Evolutionary conservation across 2,329 filamentous ascomycete genomes (phyloP).

Genomic region (Aspergillus viridinutans): DNA sequence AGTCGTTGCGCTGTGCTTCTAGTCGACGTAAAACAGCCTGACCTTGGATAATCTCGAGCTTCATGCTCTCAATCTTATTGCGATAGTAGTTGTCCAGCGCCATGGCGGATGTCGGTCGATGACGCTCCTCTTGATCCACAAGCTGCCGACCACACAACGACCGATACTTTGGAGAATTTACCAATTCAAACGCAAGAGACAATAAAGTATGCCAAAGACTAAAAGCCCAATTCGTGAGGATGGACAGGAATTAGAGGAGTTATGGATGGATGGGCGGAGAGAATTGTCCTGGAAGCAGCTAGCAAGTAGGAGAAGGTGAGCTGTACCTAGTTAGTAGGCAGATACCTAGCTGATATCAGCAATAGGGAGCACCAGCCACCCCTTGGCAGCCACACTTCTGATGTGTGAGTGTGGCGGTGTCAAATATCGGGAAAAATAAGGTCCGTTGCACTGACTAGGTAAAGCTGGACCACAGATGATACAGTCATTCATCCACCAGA

Average conservation of each 20-base stretch:
- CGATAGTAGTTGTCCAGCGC: conserved; percentile 99
- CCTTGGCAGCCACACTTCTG: not conserved
- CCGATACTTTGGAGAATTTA: not conserved
- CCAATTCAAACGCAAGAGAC: not conserved
- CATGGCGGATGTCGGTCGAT: conserved; percentile 59
- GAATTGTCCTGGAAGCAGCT: not conserved
- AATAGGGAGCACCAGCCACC: conserved; percentile 6
- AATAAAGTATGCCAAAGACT: not conserved
- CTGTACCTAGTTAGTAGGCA: not conserved
- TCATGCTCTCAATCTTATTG: conserved; percentile 99
- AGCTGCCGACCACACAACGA: not conserved
- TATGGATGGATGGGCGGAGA: not conserved
- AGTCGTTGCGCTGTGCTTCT: conserved; percentile 97
- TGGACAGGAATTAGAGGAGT: not conserved
- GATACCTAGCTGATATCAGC: conserved; percentile 3
- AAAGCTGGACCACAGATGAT: not conserved
- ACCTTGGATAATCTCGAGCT: conserved; percentile 99
- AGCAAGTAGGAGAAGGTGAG: not conserved
- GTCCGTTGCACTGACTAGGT: not conserved
- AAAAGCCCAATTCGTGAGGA: not conserved
- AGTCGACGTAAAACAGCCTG: conserved; percentile 91
- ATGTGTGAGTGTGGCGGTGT: not conserved
- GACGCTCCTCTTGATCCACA: conserved; percentile 18
- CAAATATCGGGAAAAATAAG: not conserved
- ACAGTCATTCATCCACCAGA: not conserved